Evolutionary conservation across 306 rosid species (phyloP).

Genomic region (Glycine tomentella): DNA sequence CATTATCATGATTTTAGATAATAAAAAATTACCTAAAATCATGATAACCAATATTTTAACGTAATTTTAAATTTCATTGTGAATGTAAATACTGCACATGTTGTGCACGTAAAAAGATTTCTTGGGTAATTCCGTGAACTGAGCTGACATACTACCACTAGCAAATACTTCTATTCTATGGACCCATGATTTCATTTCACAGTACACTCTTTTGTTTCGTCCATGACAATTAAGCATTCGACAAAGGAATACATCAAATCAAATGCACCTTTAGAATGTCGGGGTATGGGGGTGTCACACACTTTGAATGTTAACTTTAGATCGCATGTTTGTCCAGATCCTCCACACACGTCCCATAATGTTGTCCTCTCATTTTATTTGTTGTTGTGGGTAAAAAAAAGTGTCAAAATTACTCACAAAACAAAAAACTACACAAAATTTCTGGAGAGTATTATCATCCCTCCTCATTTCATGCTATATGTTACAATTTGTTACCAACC

Average conservation of each 20-base stretch:
- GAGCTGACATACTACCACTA: background rate
- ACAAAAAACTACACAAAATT: slow-evolving; percentile 30
- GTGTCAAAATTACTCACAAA: slow-evolving; percentile 39
- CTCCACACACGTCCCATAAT: slow-evolving; percentile 24
- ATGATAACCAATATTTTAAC: too few relatives aligned
- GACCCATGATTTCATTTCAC: background rate
- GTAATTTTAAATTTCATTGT: background rate
- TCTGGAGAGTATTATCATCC: slow-evolving; percentile 51
- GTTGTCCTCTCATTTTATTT: slow-evolving; percentile 18
- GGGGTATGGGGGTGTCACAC: background rate
- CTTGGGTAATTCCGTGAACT: background rate
- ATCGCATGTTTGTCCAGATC: background rate
- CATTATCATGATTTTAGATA: too few relatives aligned
- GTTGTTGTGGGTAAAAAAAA: background rate
- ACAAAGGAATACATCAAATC: slow-evolving; percentile 12
- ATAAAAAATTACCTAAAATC: too few relatives aligned
- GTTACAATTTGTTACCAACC: slow-evolving; percentile 73
- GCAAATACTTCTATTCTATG: background rate
- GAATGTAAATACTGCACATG: background rate
- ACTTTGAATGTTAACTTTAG: slow-evolving; percentile 7
- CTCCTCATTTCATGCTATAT: slow-evolving; percentile 68
- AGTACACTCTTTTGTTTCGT: background rate
- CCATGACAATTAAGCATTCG: slow-evolving; percentile 2
- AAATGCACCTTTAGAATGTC: slow-evolving; percentile 14
- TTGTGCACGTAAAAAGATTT: background rate